phyloP scores from a whole-genome alignment of 371 early-diverging fungal species.

The Lichtheimia ornata region DNA sequence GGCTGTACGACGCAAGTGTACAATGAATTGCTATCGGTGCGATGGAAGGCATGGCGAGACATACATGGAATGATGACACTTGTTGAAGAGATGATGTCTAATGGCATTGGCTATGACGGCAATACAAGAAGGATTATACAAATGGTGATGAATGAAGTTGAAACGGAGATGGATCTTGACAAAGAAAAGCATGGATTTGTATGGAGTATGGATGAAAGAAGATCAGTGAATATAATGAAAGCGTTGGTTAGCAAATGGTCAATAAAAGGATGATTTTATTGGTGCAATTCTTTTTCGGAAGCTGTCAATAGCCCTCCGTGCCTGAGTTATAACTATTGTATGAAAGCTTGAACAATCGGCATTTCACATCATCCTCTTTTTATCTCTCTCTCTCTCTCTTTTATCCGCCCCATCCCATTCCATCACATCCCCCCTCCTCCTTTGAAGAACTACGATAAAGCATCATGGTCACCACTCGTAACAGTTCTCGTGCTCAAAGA shows the following conservation, averaged over 20 bases:
- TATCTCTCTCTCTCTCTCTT: conserved; percentile 10
- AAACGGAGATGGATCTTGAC: conserved; percentile 16
- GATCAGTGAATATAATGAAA: conserved; percentile 35
- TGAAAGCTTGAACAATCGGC: neutral
- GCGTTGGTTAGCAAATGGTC: conserved; percentile 41
- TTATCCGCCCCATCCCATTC: neutral
- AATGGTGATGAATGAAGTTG: conserved; percentile 24
- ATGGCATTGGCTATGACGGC: conserved; percentile 34
- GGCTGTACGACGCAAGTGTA: conserved; percentile 47
- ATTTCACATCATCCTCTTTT: conserved; percentile 5
- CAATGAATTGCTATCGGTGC: conserved; percentile 31
- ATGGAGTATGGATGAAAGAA: conserved; percentile 41
- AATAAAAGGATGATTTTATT: conserved; percentile 17
- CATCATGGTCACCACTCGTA: conserved; percentile 17
- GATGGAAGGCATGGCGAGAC: conserved; percentile 42
- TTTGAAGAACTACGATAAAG: neutral
- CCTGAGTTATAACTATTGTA: neutral
- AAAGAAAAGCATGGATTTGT: conserved; percentile 9
- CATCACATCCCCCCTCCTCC: neutral
- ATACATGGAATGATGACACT: conserved; percentile 39
- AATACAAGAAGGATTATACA: conserved; percentile 30
- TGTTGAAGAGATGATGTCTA: conserved; percentile 44
- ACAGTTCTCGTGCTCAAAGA: conserved; percentile 1
- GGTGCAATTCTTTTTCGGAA: neutral
- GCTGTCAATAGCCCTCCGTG: too few species aligned